Base-by-base conservation (phyloP, 306 rosid genomes). In the Cicer chorassanicum region DNA sequence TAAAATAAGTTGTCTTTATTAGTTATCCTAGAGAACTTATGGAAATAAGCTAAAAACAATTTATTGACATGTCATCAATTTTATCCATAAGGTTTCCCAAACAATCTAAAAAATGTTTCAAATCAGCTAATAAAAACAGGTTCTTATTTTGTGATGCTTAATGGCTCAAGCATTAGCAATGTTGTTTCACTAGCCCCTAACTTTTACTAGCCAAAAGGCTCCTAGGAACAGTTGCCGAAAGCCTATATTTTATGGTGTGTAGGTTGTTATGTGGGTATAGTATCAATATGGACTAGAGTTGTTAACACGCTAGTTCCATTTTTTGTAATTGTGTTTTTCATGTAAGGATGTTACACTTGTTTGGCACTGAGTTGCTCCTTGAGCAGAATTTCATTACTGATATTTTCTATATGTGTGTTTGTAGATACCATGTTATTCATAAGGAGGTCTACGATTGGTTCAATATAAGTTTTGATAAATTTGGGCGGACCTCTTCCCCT, bases 381-480 rank as follows among this genome's bases (percentile, higher is more conserved):
- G 13, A 15, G 56, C 4, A 18, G 61, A 68, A 11, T 44, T 66
- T 77, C 7, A 19, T 6, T 39, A 1, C 15, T 42, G 59, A 42
- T 70, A 44, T 69, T 14, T 50, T 45, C 53, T 40, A 5, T 53
- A 15, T 69, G 9, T 55, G 76, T 40, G 53, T 45, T 80, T 68
- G 49, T 82, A 91, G 98, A 79, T 94, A 94, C 46, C 70, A 91
- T 82, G 93, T 86, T 36, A 88, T 91, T 87, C 98, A 94, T 78
- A 90, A 72, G 77, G 86, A 91, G 54, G 97, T 94, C 38, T 94
- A 94, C 49, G 29, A 87, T 55, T 94, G 98, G 98, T 94, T 94
- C 68, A 73, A 87, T 55, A 94, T 94, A 38, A 90, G 92, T 77
- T 94, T 91, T 79, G 98, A 94, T 67, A 85, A 94, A 78, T 94